Conservation (phyloP, 1,284 basidiomycete genomes). For the Puccinia polysora region DNA sequence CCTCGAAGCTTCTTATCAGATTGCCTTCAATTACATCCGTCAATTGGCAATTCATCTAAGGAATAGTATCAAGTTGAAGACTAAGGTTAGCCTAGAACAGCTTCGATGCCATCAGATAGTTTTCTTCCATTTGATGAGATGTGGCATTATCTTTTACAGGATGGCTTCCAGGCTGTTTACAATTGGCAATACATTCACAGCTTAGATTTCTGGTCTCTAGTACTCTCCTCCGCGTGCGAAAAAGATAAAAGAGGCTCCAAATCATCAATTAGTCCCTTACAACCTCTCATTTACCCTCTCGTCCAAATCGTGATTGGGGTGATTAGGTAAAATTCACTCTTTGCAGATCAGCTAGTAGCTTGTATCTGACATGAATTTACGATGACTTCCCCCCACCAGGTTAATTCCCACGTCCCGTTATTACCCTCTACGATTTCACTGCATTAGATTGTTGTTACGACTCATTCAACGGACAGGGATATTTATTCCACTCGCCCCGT, state of each 20-base stretch:
- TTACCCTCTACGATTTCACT: constrained; percentile 73
- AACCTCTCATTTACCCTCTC: constrained; percentile 86
- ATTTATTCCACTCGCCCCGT: constrained; percentile 83
- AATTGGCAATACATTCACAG: constrained; percentile 98
- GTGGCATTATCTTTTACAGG: constrained; percentile 56
- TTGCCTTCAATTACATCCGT: constrained; percentile 93
- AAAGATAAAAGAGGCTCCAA: constrained; percentile 57
- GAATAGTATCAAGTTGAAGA: constrained; percentile 82
- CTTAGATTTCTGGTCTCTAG: constrained; percentile 91
- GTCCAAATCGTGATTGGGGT: constrained; percentile 90
- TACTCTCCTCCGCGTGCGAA: constrained; percentile 75
- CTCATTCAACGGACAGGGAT: constrained; percentile 71
- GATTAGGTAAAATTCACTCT: constrained; percentile 64
- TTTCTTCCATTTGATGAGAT: constrained; percentile 44
- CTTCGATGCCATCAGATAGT: background rate
- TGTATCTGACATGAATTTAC: background rate
- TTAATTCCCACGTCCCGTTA: constrained; percentile 75
- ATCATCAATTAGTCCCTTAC: constrained; percentile 67
- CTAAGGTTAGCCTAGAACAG: constrained; percentile 67
- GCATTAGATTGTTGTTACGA: constrained; percentile 67
- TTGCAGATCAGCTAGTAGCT: constrained; percentile 19
- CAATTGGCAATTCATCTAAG: constrained; percentile 90
- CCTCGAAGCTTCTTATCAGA: constrained; percentile 73
- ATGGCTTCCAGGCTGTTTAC: constrained; percentile 84
- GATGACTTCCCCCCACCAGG: constrained; percentile 55